These are phyloP conservation scores for Pilasporangium apinafurcum DNA, from an alignment of 352 stramenopile genomes.

Conservation along the genomic window DNA sequence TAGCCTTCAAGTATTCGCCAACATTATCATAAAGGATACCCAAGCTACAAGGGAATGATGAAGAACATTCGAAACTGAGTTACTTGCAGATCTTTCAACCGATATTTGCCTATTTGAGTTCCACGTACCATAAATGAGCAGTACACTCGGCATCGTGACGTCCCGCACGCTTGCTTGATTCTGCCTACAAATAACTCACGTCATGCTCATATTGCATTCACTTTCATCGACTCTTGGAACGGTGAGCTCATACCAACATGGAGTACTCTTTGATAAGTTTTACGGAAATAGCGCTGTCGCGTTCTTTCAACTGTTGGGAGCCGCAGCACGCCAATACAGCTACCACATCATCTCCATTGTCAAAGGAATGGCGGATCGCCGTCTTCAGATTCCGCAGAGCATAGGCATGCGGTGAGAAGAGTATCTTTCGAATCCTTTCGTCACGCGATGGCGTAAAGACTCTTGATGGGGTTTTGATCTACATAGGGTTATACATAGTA, in stretches of 20 bases:
- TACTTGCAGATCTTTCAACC: neutral
- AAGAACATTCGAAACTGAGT: neutral
- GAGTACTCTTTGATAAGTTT: constrained; percentile 79
- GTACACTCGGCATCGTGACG: constrained; percentile 79
- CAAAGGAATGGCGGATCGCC: constrained; percentile 34
- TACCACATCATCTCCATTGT: constrained; percentile 38
- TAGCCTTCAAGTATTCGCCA: constrained; percentile 73
- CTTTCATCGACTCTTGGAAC: neutral
- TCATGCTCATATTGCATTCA: neutral
- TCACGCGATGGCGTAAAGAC: constrained; percentile 45
- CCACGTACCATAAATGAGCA: constrained; percentile 65
- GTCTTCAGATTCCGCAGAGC: constrained; percentile 40
- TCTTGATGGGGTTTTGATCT: constrained; percentile 75
- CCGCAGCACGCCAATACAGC: constrained; percentile 51
- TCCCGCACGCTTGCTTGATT: constrained; percentile 80
- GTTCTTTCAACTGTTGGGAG: constrained; percentile 52
- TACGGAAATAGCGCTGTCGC: constrained; percentile 48
- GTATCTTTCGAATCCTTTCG: constrained; percentile 59
- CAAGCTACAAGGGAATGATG: constrained; percentile 20
- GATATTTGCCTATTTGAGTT: no score
- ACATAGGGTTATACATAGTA: no score
- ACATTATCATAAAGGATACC: constrained; percentile 87
- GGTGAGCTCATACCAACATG: constrained; percentile 34
- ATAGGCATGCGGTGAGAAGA: constrained; percentile 64
- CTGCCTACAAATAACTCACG: constrained; percentile 22